A percentile compares a stretch with the other conserved stretches of the same genome.
phyloP scores from a whole-genome alignment of 805 yeast genomes.

The Ogataea nakhonphanomensis region DNA sequence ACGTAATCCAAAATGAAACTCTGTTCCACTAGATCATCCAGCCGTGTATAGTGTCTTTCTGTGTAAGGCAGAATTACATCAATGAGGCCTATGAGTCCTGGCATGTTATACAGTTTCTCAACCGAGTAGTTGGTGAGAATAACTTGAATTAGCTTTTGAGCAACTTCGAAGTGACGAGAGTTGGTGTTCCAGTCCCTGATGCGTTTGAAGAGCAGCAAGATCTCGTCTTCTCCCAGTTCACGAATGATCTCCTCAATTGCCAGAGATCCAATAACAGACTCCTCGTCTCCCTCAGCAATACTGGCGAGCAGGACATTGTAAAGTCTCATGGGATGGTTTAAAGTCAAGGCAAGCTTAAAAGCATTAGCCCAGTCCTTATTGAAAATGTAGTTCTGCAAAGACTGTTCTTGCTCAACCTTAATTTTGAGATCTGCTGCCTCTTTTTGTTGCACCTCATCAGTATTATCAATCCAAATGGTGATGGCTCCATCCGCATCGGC shows the following conservation, averaged over 20 bases:
- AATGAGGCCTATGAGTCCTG: conserved; percentile 62
- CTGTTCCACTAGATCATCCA: conserved; percentile 79
- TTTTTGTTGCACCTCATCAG: conserved; percentile 61
- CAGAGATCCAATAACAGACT: conserved; percentile 50
- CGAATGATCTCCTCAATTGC: conserved; percentile 64
- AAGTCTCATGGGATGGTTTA: conserved; percentile 87
- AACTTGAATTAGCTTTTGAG: conserved; percentile 73
- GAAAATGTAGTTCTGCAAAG: conserved; percentile 68
- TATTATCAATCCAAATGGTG: conserved; percentile 84
- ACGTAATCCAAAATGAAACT: conserved; percentile 84
- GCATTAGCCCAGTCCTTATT: conserved; percentile 85
- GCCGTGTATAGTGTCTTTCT: conserved; percentile 75
- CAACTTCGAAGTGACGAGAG: conserved; percentile 70
- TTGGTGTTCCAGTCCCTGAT: conserved; percentile 95
- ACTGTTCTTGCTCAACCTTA: conserved; percentile 84
- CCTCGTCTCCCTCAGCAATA: conserved; percentile 48
- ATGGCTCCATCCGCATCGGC: conserved; percentile 97
- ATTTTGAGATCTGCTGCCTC: conserved; percentile 52
- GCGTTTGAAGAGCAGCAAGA: conserved; percentile 61
- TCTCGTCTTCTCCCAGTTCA: conserved; percentile 54
- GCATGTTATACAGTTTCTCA: conserved; percentile 56
- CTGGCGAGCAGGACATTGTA: conserved; percentile 71
- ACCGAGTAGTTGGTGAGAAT: conserved; percentile 54
- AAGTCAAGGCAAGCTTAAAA: conserved; percentile 74
- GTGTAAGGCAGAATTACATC: conserved; percentile 85